These are phyloP conservation scores for Beauveria sp. DNA, from an alignment of 2,329 filamentous ascomycete species.

Conservation along the genomic window DNA sequence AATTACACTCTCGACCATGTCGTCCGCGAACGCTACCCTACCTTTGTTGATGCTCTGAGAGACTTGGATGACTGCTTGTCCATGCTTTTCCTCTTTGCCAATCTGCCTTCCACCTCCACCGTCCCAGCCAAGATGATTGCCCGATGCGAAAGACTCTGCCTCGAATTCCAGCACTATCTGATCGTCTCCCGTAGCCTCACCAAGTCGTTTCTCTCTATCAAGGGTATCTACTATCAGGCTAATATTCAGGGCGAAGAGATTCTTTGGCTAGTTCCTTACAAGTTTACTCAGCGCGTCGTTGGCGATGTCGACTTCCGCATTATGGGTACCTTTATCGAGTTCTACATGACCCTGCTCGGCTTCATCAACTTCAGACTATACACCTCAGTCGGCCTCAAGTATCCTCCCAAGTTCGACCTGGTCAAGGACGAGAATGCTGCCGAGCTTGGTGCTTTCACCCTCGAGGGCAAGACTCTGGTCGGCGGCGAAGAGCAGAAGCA, in stretches of 20 bases:
- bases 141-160: constrained; percentile 82
- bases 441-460: constrained; percentile 82
- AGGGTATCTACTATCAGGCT: constrained; percentile 98
- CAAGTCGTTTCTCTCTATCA: constrained; percentile 97
- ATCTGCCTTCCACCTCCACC: constrained; percentile 79
- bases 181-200: constrained; percentile 85
- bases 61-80: constrained; percentile 95
- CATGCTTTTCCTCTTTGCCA: constrained; percentile 96
- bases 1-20: constrained; percentile 92
- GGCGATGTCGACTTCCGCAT: constrained; percentile 97
- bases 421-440: constrained; percentile 82
- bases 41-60: constrained; percentile 86
- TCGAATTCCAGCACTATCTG: constrained; percentile 97
- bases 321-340: constrained; percentile 98
- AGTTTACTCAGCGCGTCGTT: constrained; percentile 90
- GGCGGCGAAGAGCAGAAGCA: constrained; percentile 45
- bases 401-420: constrained; percentile 88
- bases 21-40: constrained; percentile 95
- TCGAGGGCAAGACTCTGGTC: constrained; percentile 65
- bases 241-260: constrained; percentile 96
- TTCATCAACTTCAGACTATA: constrained; percentile 97
- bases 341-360: constrained; percentile 91
- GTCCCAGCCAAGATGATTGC: constrained; percentile 95
- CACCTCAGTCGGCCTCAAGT: constrained; percentile 83
- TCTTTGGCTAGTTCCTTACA: constrained; percentile 94